Base-by-base conservation (phyloP, 345 rosid species). In the sweet orange (Citrus sinensis) region DNA sequence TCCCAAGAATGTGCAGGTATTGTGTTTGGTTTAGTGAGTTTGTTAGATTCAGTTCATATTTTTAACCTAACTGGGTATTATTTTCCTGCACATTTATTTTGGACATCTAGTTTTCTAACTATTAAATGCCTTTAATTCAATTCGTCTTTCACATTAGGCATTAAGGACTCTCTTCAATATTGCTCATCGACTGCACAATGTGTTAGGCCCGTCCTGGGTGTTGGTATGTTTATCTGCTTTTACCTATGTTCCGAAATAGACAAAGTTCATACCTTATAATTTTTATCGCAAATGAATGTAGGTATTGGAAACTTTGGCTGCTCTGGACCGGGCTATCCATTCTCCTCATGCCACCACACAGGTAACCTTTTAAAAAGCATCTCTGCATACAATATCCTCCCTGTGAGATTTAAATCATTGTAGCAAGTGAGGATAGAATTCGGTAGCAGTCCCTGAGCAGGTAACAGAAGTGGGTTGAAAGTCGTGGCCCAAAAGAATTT, bases 141-240 rank as follows among this genome's bases (percentile, higher is more conserved):
- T 73, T 83, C 49, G n/a, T 83, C 79, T 83, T 88, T 67, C 73
- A 73, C 73, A 58, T 68, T 79, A 93, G 99, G 98, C 98, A 62
- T 83, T 96, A 80, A 85, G 99, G 85, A 96, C 99, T 78, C 98
- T 96, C 82, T 96, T 96, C 88, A 96, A 96, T 82, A 79, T 96
- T 77, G 93, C 98, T 80, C 98, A 92, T 88, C 87, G 99, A 78
- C 85, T 96, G 81, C 94, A 92, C 85, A 94, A 94, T 81, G 97
- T 94, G 59, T 87, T 96, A 85, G 99, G 99, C 49, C 98, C 97
- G n/a, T 96, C 99, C 25, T 96, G 99, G 99, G 95, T 94, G 83
- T 84, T 96, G 97, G 98, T 93, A 89, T 82, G 98, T 86, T 77
- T 46, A 32, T 77, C 73, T 83, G 69, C 73, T 82, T 77, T 65